Evolutionary conservation across 192 early-diverging fungal genomes (phyloP), one percentile per base, ranked within the genome.

Genomic region (Entomortierella parvispora): DNA sequence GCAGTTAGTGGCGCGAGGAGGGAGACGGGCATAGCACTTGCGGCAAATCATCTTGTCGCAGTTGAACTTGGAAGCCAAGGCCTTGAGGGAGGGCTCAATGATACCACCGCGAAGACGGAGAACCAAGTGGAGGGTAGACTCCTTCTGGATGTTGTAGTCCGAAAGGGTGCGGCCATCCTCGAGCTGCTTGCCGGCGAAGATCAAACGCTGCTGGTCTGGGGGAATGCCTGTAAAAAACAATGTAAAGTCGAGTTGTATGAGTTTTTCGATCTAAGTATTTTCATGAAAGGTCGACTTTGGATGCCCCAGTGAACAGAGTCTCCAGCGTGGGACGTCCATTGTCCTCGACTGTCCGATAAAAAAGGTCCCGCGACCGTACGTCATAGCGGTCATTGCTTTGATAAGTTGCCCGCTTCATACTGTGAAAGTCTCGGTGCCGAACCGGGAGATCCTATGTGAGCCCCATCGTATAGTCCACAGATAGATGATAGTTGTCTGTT

Each of bases 111-210:
- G 95, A 65, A 97, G 92, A 86, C 96, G 93, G 71, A 97, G 92
- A 33, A 96, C 96, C 63, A 99, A 85, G 90, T 97, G 96, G 48
- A 97, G 90, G 79, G 97, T 98, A 45, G 96, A 98, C 85, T 97
- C 93, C 94, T 99, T 99, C 90, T 98, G 96, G 87, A 99, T 99
- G 94, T 99, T 99, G 91, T 99, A 99, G 91, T 99, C 98, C 64
- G 95, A 93, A 26, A 99, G 91, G 49, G 92, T 93, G 80, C 96
- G 94, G 79, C 93, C 96, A 85, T 99, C 98, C 88, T 99, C 98
- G 78, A 99, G 93, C 88, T 99, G 98, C 92, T 99, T 99, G 72
- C 98, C 98, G 82, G 98, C 97, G 83, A 99, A 98, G 80, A 99
- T 99, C 51, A 99, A 86, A 82, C 97, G 95, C 87, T 99, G 97